Base-by-base conservation (phyloP, 2,329 filamentous ascomycete species). In the Ophiocordyceps sinensis region DNA sequence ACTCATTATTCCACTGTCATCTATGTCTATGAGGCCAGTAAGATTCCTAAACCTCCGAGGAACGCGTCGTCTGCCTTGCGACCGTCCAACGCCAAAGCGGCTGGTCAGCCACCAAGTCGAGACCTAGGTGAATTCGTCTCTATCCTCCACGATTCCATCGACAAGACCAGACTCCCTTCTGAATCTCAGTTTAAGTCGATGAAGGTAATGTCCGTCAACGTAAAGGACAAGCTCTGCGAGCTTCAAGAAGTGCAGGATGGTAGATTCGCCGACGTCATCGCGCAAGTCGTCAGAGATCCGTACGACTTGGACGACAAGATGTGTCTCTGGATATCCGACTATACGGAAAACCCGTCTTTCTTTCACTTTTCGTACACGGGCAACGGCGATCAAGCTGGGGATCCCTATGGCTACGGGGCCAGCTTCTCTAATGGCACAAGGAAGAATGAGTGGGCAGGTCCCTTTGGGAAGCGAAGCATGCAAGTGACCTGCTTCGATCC, bases 291-390 rank as follows among this genome's bases (percentile, higher is more conserved):
- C 37, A 66, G 58, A 37, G 59, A 65, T 2, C 70, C 71, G 0
- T 67, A 57, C 36, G 60, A 66, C 28, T 17, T 50, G 7, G 53
- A 55, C 19, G 67, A 71, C 23, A 71, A 61, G 43, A 60, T 73
- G 12, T 74, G 76, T 5, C 47, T 94, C 0, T 87, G 87, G 65
- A 64, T 94, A 15, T 82, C 84, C 0, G 88, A 95, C 58, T 94
- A 88, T 57, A 93, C 86, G 0, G 63, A 74, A 39, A 85, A 95
- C 51, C 53, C 66, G 0, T 44, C 52, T 1, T 77, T 95, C 43
- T 79, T 70, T 47, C 59, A 77, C 30, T 76, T 50, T 41, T 47
- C 44, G 31, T 58, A 54, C 38, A 51, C 53, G 11, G 59, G 51
- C 44, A 53, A 55, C 21, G 55, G 56, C 7, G 49, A 56, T 5